Evolutionary conservation across 805 yeast genomes (phyloP), one percentile per base, ranked within the genome.

Genomic region (Danielia reshetovae): DNA sequence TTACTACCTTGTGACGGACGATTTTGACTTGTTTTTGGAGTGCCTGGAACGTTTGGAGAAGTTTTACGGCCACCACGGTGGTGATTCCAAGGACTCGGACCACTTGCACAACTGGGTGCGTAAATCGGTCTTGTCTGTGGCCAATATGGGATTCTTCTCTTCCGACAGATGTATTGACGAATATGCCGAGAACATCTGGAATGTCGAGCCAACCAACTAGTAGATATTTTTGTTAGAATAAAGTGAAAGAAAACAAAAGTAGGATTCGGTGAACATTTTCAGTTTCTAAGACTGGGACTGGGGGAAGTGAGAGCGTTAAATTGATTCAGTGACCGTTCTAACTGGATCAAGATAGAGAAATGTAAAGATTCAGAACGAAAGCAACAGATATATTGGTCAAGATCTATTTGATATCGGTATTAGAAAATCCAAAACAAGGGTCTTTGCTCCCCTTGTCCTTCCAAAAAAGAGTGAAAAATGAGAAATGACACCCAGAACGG

Each of bases 181-280:
- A 59, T 88, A 88, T 48, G 95, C 96, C 22, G 96, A 85, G 46
- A 75, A 80, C 42, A 87, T 88, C 52, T 88, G 97, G 97, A 83
- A 88, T 54, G 76, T 87, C 43, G 96, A 88, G 65, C 94, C 96
- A 3, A 52, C 67, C 40, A 56, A 43, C 35, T 50, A 51, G 39
- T 52, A 44, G 34, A 29, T 30, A 24, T 24, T 16, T 18, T 18
- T 27, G 11, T 12, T 16, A n/a, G n/a, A 16, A 15, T 10, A n/a
- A n/a, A 9, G 13, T 31, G 9, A 17, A 18, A 18, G 12, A 11
- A 13, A 24, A 29, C 26, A 24, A 18, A 12, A 14, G n/a, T 27
- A 13, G 16, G 17, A 19, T 16, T 24, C 16, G 18, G 6, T 13
- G n/a, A 24, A 7, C 11, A 24, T n/a, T 24, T n/a, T 13, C 11